Conservation (phyloP, 1,284 basidiomycete species). For the Papiliotrema laurentii region DNA sequence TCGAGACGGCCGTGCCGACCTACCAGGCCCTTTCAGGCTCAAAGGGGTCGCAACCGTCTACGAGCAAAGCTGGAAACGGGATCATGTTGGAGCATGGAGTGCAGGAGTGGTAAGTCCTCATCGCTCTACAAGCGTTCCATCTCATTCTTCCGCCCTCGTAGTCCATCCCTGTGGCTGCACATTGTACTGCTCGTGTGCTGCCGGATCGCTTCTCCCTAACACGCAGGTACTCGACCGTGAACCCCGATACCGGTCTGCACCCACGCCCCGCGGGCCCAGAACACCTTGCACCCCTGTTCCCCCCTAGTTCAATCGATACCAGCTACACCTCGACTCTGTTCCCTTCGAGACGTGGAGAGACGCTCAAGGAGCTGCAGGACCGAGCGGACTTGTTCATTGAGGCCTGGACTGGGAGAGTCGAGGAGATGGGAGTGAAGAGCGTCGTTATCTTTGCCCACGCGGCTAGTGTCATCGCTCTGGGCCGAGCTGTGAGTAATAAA, state of each 20-base stretch:
- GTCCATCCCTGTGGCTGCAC: not conserved
- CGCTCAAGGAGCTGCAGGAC: conserved; percentile 46
- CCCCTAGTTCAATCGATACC: conserved; percentile 18
- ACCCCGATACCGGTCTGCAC: conserved; percentile 39
- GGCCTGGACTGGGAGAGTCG: conserved; percentile 33
- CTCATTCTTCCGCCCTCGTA: no score
- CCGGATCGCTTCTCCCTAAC: not conserved
- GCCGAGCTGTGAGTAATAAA: conserved; percentile 34
- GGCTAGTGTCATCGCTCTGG: conserved; percentile 49
- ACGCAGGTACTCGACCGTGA: conserved; percentile 37
- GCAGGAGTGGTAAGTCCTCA: conserved; percentile 49
- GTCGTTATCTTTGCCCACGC: conserved; percentile 53
- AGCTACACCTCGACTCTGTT: conserved; percentile 47
- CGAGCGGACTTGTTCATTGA: conserved; percentile 38
- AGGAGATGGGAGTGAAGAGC: conserved; percentile 37
- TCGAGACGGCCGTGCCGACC: conserved; percentile 51
- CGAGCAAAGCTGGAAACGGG: conserved; percentile 12
- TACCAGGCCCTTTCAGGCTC: conserved; percentile 40
- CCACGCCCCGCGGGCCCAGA: conserved; percentile 32
- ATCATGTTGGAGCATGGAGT: conserved; percentile 50
- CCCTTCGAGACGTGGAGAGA: conserved; percentile 50
- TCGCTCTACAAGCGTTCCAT: not conserved
- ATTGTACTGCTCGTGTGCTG: no score
- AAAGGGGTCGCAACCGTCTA: not conserved
- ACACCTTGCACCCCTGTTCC: conserved; percentile 33